Evolutionary conservation across 2,329 filamentous ascomycete species (phyloP), one percentile per base, ranked within the genome.

Genomic region (Ophiocordyceps camponoti-floridani): DNA sequence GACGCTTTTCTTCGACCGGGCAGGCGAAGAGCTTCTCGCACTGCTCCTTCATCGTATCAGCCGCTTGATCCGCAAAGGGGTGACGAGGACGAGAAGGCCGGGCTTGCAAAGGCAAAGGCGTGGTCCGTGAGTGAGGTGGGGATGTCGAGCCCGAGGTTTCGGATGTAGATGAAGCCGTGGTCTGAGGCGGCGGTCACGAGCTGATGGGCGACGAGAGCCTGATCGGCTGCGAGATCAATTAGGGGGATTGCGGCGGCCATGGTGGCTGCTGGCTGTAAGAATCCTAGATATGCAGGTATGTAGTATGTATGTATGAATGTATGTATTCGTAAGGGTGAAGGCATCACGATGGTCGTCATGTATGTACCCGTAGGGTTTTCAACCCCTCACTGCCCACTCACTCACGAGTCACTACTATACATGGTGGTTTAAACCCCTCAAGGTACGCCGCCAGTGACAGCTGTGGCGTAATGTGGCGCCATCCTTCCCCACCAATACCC

Each of bases 151-250:
- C 79, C 81, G 19, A 77, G 72, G 56, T 85, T 88, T 56, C 78
- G 80, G 54, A 96, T 78, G 58, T 91, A 96, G 48, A 95, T 75
- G 61, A 96, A 96, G 48, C 89, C 89, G 62, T 87, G 82, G 45
- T 80, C 77, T 35, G 78, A 75, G 2, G 87, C 88, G 1, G 89
- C 89, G 48, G 82, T 73, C 40, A 95, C 77, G 40, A 96, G 71
- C 49, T 77, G 72, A 45, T 75, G 75, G 44, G 82, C 82, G 18
- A 77, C 63, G 41, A 66, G 60, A n/a, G 58, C 57, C 47, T 72
- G 64, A 50, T 81, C 67, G 5, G 71, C 66, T 16, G 72, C 69
- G 4, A 94, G 79, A 59, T 95, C 82, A 53, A 96, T 85, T 44
- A 95, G 67, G 19, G 89, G 87, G 37, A 95, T 87, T 2, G 64